Percentiles rank a stretch among this genome's conserved stretches.
phyloP scores from a whole-genome alignment of 2,329 filamentous ascomycete species.

The Colletotrichum coccodes region DNA sequence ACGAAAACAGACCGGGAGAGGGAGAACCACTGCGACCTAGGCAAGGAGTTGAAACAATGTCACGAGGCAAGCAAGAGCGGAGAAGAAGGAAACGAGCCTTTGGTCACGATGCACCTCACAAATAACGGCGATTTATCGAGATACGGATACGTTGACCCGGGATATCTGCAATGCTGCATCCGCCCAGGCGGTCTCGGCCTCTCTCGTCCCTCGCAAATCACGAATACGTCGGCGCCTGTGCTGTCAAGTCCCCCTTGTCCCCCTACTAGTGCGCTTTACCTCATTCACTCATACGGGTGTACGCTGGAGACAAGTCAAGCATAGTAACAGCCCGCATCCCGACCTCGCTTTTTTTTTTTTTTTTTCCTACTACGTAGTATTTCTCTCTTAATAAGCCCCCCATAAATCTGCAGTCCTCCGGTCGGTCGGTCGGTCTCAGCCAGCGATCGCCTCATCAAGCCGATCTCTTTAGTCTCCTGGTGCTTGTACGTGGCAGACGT shows the following conservation, averaged over 20 bases:
- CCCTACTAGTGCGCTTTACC: conserved; percentile 7
- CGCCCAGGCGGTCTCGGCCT: background rate
- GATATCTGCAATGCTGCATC: conserved; percentile 3
- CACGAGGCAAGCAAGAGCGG: no score
- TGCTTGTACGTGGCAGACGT: conserved; percentile 1
- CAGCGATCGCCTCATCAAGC: conserved; percentile 31
- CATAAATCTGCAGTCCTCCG: conserved; percentile 9
- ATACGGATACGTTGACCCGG: background rate
- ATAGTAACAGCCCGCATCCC: background rate
- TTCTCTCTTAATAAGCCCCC: no score
- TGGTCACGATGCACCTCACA: no score
- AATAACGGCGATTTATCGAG: background rate
- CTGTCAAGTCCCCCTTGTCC: conserved; percentile 21
- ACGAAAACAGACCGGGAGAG: no score
- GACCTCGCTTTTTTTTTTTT: conserved; percentile 24
- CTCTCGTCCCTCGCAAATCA: conserved; percentile 1
- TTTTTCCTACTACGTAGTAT: no score
- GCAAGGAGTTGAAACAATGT: no score
- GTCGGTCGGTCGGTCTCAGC: conserved; percentile 7
- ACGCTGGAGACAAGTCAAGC: no score
- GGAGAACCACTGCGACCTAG: no score
- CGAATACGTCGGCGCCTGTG: conserved; percentile 12
- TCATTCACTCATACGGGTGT: conserved; percentile 8
- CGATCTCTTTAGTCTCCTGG: conserved; percentile 15
- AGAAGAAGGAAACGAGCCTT: no score